Evolutionary conservation across 192 early-diverging fungal species (phyloP), one percentile per base, ranked within the genome.

Genomic region (Backusella circina): DNA sequence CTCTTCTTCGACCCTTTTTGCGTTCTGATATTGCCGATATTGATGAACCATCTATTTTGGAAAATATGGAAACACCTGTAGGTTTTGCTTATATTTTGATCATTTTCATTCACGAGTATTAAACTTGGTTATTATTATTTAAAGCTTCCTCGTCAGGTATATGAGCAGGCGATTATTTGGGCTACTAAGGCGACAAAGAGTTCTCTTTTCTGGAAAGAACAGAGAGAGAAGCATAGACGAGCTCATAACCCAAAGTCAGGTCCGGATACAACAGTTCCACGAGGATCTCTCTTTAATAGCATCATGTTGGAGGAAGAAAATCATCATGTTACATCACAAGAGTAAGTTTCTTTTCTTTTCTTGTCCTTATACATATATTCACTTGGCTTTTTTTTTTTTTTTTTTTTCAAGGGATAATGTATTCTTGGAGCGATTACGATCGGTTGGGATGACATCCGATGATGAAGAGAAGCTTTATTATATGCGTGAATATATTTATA

Each of bases 401-500:
- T 13, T 39, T 39, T 39, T 47, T 47, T 23, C 33, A 23, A 89
- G 88, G 31, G 88, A 90, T 73, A 83, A 86, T 33, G 65, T 79
- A 23, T 80, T 84, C 28, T 64, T 90, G 7, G 85, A 87, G 6
- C 84, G 85, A 23, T 79, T 95, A 12, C 82, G 89, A 26, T 83
- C 81, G 21, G 81, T 93, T 33, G 93, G 92, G 3, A 93, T 95
- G 90, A 86, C 92, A 1, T 75, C 80, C 21, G 93, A 94, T 26
- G 93, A 95, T 72, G 92, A 91, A 75, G 88, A 90, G 68, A 94
- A 92, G 70, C 84, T 95, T 3, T 80, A 83, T 31, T 84, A 88
- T 12, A 87, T 95, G 87, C 86, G 93, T 73, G 89, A 93, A 67
- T 94, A 91, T 73, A 92, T 95, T 12, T 93, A 86, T 73, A 95